Evolutionary conservation across 2,329 filamentous ascomycete genomes (phyloP).

Genomic region (Exserohilum rostratum): DNA sequence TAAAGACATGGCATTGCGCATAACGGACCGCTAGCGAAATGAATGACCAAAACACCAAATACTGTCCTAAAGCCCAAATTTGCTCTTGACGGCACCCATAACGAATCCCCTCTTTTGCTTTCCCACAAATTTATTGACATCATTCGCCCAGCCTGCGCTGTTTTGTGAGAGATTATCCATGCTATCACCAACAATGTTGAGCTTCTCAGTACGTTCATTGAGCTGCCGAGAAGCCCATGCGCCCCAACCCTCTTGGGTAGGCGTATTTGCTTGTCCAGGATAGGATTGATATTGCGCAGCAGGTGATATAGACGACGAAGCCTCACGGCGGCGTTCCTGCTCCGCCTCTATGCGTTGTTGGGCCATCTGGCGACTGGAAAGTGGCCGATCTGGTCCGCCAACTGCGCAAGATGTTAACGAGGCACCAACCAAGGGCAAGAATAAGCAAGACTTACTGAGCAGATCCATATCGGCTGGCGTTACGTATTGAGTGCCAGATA

Average conservation of each 20-base stretch:
- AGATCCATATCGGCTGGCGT: conserved; percentile 87
- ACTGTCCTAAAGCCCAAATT: conserved; percentile 36
- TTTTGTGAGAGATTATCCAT: conserved; percentile 84
- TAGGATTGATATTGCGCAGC: conserved; percentile 30
- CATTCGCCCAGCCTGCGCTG: conserved; percentile 82
- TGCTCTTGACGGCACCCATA: conserved; percentile 61
- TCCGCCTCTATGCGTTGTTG: conserved; percentile 78
- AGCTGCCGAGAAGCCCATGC: conserved; percentile 86
- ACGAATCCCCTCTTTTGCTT: conserved; percentile 88
- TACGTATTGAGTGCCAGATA: conserved; percentile 90
- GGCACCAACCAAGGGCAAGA: background rate
- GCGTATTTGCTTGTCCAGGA: conserved; percentile 18
- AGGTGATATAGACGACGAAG: conserved; percentile 41
- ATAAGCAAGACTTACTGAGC: conserved; percentile 59
- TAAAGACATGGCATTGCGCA: background rate
- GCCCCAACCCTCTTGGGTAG: conserved; percentile 62
- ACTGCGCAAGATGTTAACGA: conserved; percentile 53
- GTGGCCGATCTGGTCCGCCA: conserved; percentile 83
- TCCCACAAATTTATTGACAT: conserved; percentile 83
- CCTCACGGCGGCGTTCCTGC: conserved; percentile 52
- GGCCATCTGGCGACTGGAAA: conserved; percentile 85
- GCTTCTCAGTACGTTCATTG: conserved; percentile 86
- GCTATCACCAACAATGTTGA: conserved; percentile 80
- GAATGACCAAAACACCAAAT: background rate
- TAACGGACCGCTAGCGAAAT: background rate